These are phyloP conservation scores for Scheffersomyces lignicola DNA, from an alignment of 1,139 yeast species.

Conservation along the genomic window DNA sequence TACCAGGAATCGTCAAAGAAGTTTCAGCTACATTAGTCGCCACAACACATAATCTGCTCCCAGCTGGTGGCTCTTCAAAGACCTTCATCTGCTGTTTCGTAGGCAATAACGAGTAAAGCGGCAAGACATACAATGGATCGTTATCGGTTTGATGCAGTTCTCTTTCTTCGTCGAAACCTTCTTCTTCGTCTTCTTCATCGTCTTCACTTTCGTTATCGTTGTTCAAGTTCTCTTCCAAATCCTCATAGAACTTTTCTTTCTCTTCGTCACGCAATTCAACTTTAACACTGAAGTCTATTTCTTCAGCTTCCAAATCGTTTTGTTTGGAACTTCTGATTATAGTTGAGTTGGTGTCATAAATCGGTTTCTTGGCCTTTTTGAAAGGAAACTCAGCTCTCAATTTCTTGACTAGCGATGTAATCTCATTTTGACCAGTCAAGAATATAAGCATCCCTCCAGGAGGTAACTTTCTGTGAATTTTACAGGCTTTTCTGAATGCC, in stretches of 20 bases:
- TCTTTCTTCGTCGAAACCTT: slow-evolving; percentile 83
- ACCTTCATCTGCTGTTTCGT: slow-evolving; percentile 94
- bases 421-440: slow-evolving; percentile 93
- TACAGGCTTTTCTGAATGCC: slow-evolving; percentile 79
- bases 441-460: slow-evolving; percentile 93
- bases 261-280: slow-evolving; percentile 18
- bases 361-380: slow-evolving; percentile 20
- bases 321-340: slow-evolving; percentile 42
- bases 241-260: slow-evolving; percentile 17
- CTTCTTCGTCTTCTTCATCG: slow-evolving; percentile 67
- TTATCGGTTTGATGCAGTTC: slow-evolving; percentile 74
- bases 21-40: slow-evolving; percentile 99
- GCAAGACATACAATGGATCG: slow-evolving; percentile 87
- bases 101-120: slow-evolving; percentile 88
- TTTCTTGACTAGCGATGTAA: slow-evolving; percentile 69
- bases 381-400: slow-evolving; percentile 71
- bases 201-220: slow-evolving; percentile 57
- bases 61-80: slow-evolving; percentile 80
- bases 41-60: slow-evolving; percentile 84
- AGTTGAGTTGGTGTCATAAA: slow-evolving; percentile 9
- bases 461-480: slow-evolving; percentile 83
- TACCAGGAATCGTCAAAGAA: slow-evolving; percentile 93
- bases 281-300: slow-evolving; percentile 73
- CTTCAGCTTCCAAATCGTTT: slow-evolving; percentile 75
- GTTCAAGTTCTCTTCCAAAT: slow-evolving; percentile 27